Conservation (phyloP, 495 filamentous ascomycete species). For the Glonium stellatum region DNA sequence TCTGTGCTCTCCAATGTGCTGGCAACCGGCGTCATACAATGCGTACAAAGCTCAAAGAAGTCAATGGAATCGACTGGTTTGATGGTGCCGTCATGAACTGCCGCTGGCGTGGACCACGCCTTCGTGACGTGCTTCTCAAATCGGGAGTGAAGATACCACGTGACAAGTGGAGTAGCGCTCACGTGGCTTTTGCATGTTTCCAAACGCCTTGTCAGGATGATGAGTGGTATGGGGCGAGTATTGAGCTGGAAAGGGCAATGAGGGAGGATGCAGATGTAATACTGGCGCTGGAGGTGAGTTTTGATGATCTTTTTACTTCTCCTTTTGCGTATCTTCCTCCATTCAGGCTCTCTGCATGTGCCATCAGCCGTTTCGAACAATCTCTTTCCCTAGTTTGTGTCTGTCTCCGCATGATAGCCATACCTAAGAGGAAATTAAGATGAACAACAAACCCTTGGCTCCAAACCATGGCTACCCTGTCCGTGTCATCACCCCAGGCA, state of each 20-base stretch:
- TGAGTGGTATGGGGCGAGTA: slow-evolving; percentile 50
- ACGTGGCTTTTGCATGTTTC: slow-evolving; percentile 51
- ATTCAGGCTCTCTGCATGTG: neutral
- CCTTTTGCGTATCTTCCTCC: neutral
- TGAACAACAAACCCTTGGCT: slow-evolving; percentile 34
- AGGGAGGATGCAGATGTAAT: slow-evolving; percentile 44
- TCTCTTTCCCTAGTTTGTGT: neutral
- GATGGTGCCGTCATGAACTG: slow-evolving; percentile 60
- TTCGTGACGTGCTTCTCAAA: slow-evolving; percentile 47
- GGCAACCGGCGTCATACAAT: slow-evolving; percentile 60
- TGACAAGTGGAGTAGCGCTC: slow-evolving; percentile 28
- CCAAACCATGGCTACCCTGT: slow-evolving; percentile 35
- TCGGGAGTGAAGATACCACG: slow-evolving; percentile 33
- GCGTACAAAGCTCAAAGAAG: slow-evolving; percentile 55
- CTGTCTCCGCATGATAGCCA: neutral
- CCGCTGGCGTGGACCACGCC: slow-evolving; percentile 49
- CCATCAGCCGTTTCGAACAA: neutral
- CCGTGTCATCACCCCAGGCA: slow-evolving; percentile 35
- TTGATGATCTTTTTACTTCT: neutral
- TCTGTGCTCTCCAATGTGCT: slow-evolving; percentile 54
- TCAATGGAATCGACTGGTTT: slow-evolving; percentile 56
- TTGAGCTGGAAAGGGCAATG: slow-evolving; percentile 45
- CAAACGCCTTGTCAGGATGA: slow-evolving; percentile 48
- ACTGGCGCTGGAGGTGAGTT: slow-evolving; percentile 46
- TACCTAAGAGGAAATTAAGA: slow-evolving; percentile 11